Evolutionary conservation across 805 yeast species (phyloP), one percentile per base, ranked within the genome.

Genomic region (Debaryomyces hansenii): DNA sequence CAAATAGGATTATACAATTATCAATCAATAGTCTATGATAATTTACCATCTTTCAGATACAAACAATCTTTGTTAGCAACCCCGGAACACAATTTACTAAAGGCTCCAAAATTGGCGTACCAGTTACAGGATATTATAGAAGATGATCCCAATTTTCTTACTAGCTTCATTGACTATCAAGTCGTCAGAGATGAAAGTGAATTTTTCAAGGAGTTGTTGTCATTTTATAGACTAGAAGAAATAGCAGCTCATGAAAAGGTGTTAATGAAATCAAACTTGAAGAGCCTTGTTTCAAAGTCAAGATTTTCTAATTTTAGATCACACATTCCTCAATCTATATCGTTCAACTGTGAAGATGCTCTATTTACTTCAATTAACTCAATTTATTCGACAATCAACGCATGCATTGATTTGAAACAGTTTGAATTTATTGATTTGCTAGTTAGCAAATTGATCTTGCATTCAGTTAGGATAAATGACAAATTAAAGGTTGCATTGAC

Each of bases 391-490:
- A 62, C 70, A 0, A 65, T 72, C 20, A 51, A 54, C 5, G 62
- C 58, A 1, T 69, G 74, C 42, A 55, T 64, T 12, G 52, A 58
- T 11, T 48, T 66, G 14, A 44, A 59, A 7, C 54, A 58, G 41
- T 62, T 48, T 46, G 62, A 59, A 21, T 59, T 62, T 41, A 55
- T 72, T 31, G 75, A 71, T 48, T 47, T 55, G n/a, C 46, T 72
- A 14, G 51, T 69, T 40, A 63, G 58, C 45, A 72, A 69, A 48
- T 48, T 70, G 4, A 48, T 70, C 14, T 52, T 66, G 21, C 61
- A 59, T 44, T 54, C 60, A 6, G 49, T 57, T 9, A 56, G 57
- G 21, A 24, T 47, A 5, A 38, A 42, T 31, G 42, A 41, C 10
- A 33, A 41, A 6, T 18, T 45, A 5, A 27, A 37, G 16, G 41